Evolutionary conservation across 352 stramenopile genomes (phyloP).

Genomic region (Phytophthora hibernalis): DNA sequence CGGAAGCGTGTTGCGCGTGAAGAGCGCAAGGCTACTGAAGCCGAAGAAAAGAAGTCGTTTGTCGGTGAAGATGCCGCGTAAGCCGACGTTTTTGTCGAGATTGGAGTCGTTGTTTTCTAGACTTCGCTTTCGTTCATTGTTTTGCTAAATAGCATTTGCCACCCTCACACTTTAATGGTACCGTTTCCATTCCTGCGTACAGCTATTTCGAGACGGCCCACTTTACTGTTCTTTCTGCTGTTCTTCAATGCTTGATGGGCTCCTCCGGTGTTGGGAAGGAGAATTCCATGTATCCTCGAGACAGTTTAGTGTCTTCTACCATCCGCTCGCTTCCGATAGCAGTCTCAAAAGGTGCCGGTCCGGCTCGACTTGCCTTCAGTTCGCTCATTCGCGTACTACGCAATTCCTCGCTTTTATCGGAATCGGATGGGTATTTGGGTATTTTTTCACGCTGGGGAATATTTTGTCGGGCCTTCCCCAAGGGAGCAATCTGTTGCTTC

Average conservation of each 20-base stretch:
- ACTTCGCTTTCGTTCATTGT: not conserved
- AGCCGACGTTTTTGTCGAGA: not conserved
- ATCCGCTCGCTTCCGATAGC: not conserved
- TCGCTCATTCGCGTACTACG: constrained; percentile 6
- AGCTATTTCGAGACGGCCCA: not conserved
- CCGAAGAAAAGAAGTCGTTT: constrained; percentile 19
- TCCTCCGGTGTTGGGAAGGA: not conserved
- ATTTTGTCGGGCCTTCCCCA: constrained; percentile 11
- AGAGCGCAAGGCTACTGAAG: constrained; percentile 14
- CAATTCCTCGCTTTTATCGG: constrained; percentile 9
- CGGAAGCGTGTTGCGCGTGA: constrained; percentile 32
- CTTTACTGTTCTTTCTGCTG: not conserved
- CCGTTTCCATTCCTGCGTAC: not conserved
- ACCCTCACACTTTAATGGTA: not conserved
- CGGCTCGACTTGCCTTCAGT: not conserved
- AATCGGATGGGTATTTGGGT: constrained; percentile 12
- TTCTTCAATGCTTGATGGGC: constrained; percentile 1
- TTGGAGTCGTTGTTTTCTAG: not conserved
- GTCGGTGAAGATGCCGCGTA: constrained; percentile 24
- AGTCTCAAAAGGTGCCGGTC: not conserved
- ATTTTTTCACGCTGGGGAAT: constrained; percentile 10
- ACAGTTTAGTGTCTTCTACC: not conserved
- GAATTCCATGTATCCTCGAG: not conserved
- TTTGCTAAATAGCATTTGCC: not conserved
- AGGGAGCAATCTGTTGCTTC: constrained; percentile 2